Base-by-base conservation (phyloP, 2,329 filamentous ascomycete species). In the Leptographium flavum region DNA sequence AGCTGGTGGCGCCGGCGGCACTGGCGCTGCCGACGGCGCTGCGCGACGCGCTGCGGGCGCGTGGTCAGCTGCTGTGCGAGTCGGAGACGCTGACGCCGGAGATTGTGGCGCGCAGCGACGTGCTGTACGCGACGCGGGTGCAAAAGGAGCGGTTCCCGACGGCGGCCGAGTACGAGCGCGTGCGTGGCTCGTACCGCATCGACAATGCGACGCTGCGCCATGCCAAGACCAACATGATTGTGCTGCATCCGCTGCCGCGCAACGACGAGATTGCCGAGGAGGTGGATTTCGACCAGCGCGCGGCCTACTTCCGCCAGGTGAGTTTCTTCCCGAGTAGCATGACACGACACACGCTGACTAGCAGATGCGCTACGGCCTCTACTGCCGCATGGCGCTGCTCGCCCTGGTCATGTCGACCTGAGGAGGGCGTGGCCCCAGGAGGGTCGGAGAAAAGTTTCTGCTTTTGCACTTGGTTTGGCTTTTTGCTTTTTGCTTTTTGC, bases 261-360 rank as follows among this genome's bases (percentile, higher is more conserved):
- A 96, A 96, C 59, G 79, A 83, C 53, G 92, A 98, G 73, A 81
- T 98, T 60, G 79, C 81, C 30, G 87, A 93, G 66, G 92, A 98
- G 69, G 87, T 98, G 41, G 92, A 98, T 65, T 94, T 93, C 67
- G 92, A 98, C 68, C 87, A 93, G 61, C 72, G 92, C 56, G 92
- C 92, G 48, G 90, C 92, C 46, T 98, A 98, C 70, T 98, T 98
- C 68, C 80, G 92, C 83, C 92, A 98, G 83, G 90, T 94, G 68
- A 79, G 84, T 74, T 50, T 21, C 9, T 11, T 21, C 19, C 11
- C 43, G 19, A 21, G 9, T 7, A 33, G 14, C n/a, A n/a, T n/a
- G n/a, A n/a, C n/a, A n/a, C 8, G 8, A n/a, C 33, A 4, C 28
- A 19, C 53, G 53, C 70, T 77, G 63, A 79, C 60, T 5, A 17